phyloP scores from a whole-genome alignment of 768 basidiomycete species.

The Rhodosporidiobolus odoratus region DNA sequence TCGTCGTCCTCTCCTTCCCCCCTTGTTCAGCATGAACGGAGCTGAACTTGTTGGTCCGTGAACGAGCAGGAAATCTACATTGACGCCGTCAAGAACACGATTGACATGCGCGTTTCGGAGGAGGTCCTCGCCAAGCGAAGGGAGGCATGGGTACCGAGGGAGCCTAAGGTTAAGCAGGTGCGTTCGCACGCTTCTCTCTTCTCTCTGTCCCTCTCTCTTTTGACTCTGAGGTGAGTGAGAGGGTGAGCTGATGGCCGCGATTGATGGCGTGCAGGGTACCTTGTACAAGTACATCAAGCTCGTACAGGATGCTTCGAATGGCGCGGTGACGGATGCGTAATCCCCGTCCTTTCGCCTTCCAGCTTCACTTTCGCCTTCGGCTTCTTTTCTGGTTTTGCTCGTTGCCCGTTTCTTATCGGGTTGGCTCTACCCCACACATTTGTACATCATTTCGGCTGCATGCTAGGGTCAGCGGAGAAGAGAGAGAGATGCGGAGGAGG shows the following conservation, averaged over 20 bases:
- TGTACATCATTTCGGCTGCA: no score
- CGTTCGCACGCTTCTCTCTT: neutral
- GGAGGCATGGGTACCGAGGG: constrained; percentile 71
- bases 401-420: no score
- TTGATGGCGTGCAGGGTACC: constrained; percentile 45
- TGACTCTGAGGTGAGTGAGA: neutral
- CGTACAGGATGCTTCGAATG: constrained; percentile 84
- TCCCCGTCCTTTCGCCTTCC: no score
- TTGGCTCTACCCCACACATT: no score
- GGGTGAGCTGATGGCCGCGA: neutral
- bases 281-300: constrained; percentile 73
- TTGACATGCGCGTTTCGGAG: constrained; percentile 65
- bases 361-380: no score
- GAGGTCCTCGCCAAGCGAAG: constrained; percentile 72
- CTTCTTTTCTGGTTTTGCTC: no score
- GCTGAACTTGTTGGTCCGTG: neutral
- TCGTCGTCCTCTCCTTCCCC: neutral
- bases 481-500: no score
- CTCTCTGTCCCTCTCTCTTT: neutral
- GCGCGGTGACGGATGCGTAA: constrained; percentile 90
- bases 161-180: constrained; percentile 64
- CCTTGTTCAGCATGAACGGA: neutral
- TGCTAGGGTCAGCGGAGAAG: no score
- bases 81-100: constrained; percentile 78
- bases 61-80: constrained; percentile 59